Base-by-base conservation (phyloP, 208 protist genomes). In the Leishmania gerbilli region DNA sequence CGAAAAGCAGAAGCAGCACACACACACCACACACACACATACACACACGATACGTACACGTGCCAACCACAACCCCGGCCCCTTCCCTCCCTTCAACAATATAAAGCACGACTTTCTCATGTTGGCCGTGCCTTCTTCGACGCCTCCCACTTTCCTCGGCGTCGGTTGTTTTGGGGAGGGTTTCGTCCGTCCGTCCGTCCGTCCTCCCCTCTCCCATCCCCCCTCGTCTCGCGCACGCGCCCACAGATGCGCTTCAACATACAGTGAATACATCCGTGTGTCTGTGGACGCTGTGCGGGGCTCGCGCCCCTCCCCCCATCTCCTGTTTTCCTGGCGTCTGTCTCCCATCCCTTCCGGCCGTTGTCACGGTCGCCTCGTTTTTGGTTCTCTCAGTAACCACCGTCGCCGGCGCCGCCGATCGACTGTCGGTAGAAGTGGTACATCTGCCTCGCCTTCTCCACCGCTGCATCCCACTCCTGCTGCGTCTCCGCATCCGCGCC, bases 381-480 rank as follows among this genome's bases (percentile, higher is more conserved):
- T 34, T 7, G 15, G 0, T 13, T 3, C 19, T 58, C 2, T 71
- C 42, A 79, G 5, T 31, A 79, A 11, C 19, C 24, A n/a, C 65
- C 56, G 8, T 72, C 71, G 24, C 53, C 82, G 2, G 19, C 9
- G 1, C 5, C 55, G 4, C 72, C 55, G 4, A 83, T 21, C 1
- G 82, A 81, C 42, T 83, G 78, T 13, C 83, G 80, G 53, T 93
- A 95, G 67, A 90, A 92, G 53, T 51, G 49, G 67, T 89, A 94
- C 92, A 95, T 95, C 72, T 84, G 49, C 42, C 72, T 79, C 1
- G 92, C 92, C 81, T 86, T 76, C 45, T 68, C 55, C 79, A 90
- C 84, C 34, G 88, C 87, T 19, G 75, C 81, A 21, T 89, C 80
- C 90, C 90, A 94, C 72, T 92, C 84, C 31, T 64, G 69, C 71